These are phyloP conservation scores for Pinus taeda DNA, from an alignment of 75 land plant genomes.

Conservation along the genomic window DNA sequence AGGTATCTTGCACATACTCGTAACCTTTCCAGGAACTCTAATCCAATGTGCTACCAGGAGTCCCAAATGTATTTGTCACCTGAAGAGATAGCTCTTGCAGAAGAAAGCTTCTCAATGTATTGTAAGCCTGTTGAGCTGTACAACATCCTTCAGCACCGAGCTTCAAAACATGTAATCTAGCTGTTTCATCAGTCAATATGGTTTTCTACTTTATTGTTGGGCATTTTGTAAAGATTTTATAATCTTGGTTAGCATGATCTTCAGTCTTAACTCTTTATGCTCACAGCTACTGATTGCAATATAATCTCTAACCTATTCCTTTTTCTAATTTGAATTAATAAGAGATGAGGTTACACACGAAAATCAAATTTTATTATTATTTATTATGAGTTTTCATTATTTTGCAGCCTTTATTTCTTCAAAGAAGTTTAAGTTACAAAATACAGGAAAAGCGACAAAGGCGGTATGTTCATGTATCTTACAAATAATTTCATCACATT, in stretches of 20 bases:
- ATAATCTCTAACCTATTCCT: too few species aligned
- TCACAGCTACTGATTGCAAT: too few species aligned
- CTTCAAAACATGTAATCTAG: conserved; percentile 48
- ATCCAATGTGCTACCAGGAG: conserved; percentile 64
- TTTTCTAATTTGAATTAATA: too few species aligned
- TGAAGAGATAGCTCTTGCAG: conserved; percentile 71
- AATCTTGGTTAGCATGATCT: not conserved
- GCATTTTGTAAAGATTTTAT: not conserved
- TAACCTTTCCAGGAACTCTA: conserved; percentile 36
- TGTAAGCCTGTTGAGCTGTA: conserved; percentile 96
- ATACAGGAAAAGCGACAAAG: conserved; percentile 68
- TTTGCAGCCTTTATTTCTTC: conserved; percentile 88
- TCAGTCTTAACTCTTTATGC: not conserved
- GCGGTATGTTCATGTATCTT: conserved; percentile 41
- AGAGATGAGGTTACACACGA: too few species aligned
- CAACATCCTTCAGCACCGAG: conserved; percentile 76
- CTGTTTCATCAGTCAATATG: not conserved
- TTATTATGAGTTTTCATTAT: not conserved
- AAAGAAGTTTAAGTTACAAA: conserved; percentile 84
- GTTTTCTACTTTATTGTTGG: not conserved
- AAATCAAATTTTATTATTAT: not conserved
- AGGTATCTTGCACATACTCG: conserved; percentile 26
- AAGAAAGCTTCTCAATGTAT: conserved; percentile 75
- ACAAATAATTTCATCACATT: too few species aligned
- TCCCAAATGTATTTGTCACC: conserved; percentile 36